Evolutionary conservation across 129 eudicot species (phyloP).

Genomic region (Scalesia atractyloides): DNA sequence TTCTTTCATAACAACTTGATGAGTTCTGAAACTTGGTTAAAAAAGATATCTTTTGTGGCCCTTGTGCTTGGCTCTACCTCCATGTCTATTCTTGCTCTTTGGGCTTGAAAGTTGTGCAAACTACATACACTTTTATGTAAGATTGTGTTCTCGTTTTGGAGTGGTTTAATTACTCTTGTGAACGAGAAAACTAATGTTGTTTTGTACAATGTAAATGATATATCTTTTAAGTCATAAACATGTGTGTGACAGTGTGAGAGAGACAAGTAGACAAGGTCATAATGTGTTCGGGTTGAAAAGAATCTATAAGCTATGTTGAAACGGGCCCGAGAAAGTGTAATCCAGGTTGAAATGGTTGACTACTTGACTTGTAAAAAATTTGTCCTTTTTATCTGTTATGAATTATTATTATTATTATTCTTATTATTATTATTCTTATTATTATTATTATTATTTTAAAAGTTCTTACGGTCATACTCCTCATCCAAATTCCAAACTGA

Average conservation of each 20-base stretch:
- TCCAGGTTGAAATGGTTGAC: no score
- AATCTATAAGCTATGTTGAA: background rate
- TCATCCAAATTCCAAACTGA: no score
- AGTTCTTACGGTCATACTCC: no score
- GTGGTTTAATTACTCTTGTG: background rate
- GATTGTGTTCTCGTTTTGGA: background rate
- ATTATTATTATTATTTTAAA: no score
- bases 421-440: no score
- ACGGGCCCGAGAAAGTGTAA: no score
- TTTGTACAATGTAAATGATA: background rate
- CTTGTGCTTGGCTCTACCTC: constrained; percentile 70
- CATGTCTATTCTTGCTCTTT: constrained; percentile 82
- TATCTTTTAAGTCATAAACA: background rate
- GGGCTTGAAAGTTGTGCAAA: constrained; percentile 59
- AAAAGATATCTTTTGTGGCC: constrained; percentile 59
- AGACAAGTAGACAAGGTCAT: background rate
- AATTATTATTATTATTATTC: no score
- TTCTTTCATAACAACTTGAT: constrained; percentile 81
- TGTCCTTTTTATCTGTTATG: no score
- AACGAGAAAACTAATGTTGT: background rate
- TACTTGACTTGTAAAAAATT: no score
- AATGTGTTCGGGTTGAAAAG: background rate
- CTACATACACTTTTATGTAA: constrained; percentile 21
- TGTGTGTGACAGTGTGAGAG: background rate
- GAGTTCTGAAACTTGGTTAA: constrained; percentile 52